Conservation (phyloP, 208 protist genomes). For the Leishmania braziliensis region DNA sequence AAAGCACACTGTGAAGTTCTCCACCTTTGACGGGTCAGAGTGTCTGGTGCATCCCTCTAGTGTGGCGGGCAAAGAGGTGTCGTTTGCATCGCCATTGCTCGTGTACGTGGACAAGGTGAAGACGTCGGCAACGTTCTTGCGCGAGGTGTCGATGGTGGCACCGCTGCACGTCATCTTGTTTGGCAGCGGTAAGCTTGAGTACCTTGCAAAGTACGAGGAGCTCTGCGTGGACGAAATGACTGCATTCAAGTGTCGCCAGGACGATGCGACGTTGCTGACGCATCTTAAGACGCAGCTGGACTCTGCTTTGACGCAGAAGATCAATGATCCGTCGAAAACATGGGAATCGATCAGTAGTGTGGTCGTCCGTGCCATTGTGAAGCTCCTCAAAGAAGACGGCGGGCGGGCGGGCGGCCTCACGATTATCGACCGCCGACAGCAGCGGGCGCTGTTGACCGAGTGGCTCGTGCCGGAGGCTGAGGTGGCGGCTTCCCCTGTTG, state of each 20-base stretch:
- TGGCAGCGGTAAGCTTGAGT: slow-evolving; percentile 80
- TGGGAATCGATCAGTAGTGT: slow-evolving; percentile 86
- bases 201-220: slow-evolving; percentile 79
- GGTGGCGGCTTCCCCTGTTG: neutral
- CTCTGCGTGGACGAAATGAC: slow-evolving; percentile 83
- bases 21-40: slow-evolving; percentile 84
- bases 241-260: slow-evolving; percentile 75
- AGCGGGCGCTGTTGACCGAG: slow-evolving; percentile 57
- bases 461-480: slow-evolving; percentile 14
- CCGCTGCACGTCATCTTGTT: slow-evolving; percentile 95
- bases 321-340: slow-evolving; percentile 80
- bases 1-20: slow-evolving; percentile 26
- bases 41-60: slow-evolving; percentile 92
- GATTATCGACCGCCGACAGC: slow-evolving; percentile 74
- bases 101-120: slow-evolving; percentile 96
- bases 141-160: slow-evolving; percentile 89
- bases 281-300: slow-evolving; percentile 87
- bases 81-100: slow-evolving; percentile 77
- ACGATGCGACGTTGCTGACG: slow-evolving; percentile 80
- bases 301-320: slow-evolving; percentile 83
- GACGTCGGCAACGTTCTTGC: slow-evolving; percentile 92
- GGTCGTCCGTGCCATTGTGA: slow-evolving; percentile 84
- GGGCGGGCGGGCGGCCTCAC: slow-evolving; percentile 38
- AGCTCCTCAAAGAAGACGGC: slow-evolving; percentile 73
- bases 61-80: slow-evolving; percentile 75